phyloP scores from a whole-genome alignment of 2,329 filamentous ascomycete genomes.

The Monilinia aucupariae region DNA sequence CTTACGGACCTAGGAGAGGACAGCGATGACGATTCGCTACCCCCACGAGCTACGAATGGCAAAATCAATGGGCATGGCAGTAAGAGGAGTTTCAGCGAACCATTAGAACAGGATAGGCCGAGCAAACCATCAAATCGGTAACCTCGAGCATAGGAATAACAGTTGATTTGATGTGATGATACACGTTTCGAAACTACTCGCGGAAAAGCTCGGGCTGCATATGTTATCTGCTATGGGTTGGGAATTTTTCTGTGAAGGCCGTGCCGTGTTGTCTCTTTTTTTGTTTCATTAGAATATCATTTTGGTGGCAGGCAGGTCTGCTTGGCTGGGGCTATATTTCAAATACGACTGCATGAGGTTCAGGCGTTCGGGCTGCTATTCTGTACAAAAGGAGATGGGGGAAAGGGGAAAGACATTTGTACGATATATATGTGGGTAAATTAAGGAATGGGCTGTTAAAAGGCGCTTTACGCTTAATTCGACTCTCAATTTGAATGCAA shows the following conservation, averaged over 20 bases:
- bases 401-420: constrained; percentile 13
- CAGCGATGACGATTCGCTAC: constrained; percentile 50
- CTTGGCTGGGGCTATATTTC: constrained; percentile 12
- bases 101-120: constrained; percentile 23
- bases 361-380: constrained; percentile 18
- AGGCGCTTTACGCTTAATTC: constrained; percentile 10
- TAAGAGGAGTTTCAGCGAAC: constrained; percentile 31
- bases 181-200: constrained; percentile 4
- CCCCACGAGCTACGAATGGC: constrained; percentile 25
- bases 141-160: constrained; percentile 18
- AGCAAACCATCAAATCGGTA: constrained; percentile 28
- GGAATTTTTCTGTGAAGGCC: constrained; percentile 4
- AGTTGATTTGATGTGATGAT: constrained; percentile 7
- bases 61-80: constrained; percentile 29
- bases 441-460: constrained; percentile 3
- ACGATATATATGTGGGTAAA: constrained; percentile 19
- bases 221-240: constrained; percentile 11
- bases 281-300: constrained; percentile 15
- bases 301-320: constrained; percentile 17
- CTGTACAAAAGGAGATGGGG: constrained; percentile 15
- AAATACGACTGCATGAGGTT: constrained; percentile 18
- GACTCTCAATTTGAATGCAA: constrained; percentile 7
- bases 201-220: constrained; percentile 8
- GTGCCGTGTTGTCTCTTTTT: not conserved
- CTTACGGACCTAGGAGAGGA: constrained; percentile 76